phyloP scores from a whole-genome alignment of 2,329 filamentous ascomycete species.

The Ophiobolus disseminans region DNA sequence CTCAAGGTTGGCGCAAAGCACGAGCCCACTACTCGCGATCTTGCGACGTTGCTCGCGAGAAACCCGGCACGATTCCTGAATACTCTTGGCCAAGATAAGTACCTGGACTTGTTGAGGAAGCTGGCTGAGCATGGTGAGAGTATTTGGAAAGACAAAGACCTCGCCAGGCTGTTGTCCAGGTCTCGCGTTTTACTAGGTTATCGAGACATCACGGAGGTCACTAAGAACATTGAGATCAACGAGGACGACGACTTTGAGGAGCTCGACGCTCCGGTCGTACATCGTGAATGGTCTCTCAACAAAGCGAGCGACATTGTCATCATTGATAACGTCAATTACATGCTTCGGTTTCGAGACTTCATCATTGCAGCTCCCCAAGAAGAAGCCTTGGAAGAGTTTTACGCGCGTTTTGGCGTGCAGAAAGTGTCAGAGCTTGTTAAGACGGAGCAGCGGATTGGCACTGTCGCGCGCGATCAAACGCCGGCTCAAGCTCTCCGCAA shows the following conservation, averaged over 20 bases:
- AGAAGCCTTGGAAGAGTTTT: slow-evolving; percentile 84
- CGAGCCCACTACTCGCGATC: slow-evolving; percentile 85
- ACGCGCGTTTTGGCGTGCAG: slow-evolving; percentile 78
- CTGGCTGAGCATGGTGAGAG: slow-evolving; percentile 74
- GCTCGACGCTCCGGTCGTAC: slow-evolving; percentile 53
- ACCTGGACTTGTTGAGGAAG: slow-evolving; percentile 80
- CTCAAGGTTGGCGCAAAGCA: slow-evolving; percentile 87
- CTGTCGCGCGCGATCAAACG: slow-evolving; percentile 69
- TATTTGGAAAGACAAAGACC: slow-evolving; percentile 78
- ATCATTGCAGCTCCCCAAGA: slow-evolving; percentile 90
- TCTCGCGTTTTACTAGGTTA: slow-evolving; percentile 84
- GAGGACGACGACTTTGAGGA: slow-evolving; percentile 54
- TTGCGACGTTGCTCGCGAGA: slow-evolving; percentile 81
- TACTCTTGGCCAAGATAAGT: slow-evolving; percentile 83
- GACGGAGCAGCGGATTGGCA: slow-evolving; percentile 76
- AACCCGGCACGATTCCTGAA: slow-evolving; percentile 84
- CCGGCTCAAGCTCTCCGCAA: slow-evolving; percentile 74
- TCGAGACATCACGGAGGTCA: slow-evolving; percentile 70
- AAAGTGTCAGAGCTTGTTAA: slow-evolving; percentile 79
- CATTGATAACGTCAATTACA: slow-evolving; percentile 59
- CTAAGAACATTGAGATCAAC: slow-evolving; percentile 49
- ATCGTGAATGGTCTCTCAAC: slow-evolving; percentile 79
- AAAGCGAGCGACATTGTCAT: slow-evolving; percentile 79
- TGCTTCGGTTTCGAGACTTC: slow-evolving; percentile 83
- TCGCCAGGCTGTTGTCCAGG: slow-evolving; percentile 77